These are phyloP conservation scores for Floccularia luteovirens DNA, from an alignment of 768 basidiomycete species.

Conservation along the genomic window DNA sequence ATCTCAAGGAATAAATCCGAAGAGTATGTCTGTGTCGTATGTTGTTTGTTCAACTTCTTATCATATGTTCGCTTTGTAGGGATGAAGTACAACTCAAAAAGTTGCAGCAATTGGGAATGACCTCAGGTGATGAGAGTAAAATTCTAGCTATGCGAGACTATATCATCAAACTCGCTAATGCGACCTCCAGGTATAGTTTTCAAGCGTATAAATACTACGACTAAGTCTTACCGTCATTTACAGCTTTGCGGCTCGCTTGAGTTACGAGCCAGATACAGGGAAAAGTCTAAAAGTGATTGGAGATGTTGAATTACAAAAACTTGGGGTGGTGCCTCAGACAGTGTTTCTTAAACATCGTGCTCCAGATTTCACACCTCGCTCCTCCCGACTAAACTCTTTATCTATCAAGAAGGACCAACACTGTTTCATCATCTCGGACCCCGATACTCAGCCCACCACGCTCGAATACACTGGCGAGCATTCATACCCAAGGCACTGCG, in stretches of 20 bases:
- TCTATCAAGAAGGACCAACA: constrained; percentile 27
- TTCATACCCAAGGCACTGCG: constrained; percentile 41
- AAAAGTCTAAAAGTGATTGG: constrained; percentile 55
- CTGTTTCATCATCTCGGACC: constrained; percentile 23
- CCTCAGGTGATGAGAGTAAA: constrained; percentile 72
- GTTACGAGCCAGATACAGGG: constrained; percentile 54
- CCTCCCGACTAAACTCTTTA: constrained; percentile 28
- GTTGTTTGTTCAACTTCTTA: not conserved
- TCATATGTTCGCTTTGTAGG: constrained; percentile 28
- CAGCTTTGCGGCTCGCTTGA: constrained; percentile 64
- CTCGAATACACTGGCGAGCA: constrained; percentile 37
- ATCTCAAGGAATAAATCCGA: constrained; percentile 57
- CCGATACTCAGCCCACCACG: constrained; percentile 43
- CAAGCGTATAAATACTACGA: constrained; percentile 1
- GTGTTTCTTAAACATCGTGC: constrained; percentile 70
- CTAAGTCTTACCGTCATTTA: not conserved
- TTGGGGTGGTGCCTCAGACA: constrained; percentile 86
- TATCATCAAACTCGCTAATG: constrained; percentile 74
- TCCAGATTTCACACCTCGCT: constrained; percentile 28
- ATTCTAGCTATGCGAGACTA: constrained; percentile 86
- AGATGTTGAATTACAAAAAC: constrained; percentile 76
- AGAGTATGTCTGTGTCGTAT: constrained; percentile 68
- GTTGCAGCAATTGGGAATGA: constrained; percentile 87
- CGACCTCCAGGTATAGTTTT: constrained; percentile 57
- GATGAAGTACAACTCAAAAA: constrained; percentile 73